Evolutionary conservation across 805 yeast genomes (phyloP).

Genomic region (Starmerella tilneyi): DNA sequence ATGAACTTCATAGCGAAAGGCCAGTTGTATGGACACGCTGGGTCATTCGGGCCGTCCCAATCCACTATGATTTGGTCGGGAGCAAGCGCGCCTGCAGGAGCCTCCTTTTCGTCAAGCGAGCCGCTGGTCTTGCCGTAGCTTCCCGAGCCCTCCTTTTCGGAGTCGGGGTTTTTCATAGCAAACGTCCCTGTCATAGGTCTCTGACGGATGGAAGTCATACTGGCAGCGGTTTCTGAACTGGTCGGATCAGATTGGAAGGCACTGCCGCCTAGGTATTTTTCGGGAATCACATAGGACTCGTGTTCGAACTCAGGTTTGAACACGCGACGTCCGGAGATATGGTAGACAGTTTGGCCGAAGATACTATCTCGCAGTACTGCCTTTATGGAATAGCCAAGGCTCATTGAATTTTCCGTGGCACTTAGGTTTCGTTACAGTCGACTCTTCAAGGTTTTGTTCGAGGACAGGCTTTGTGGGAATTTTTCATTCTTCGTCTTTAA

Average conservation of each 20-base stretch:
- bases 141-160: too few species aligned
- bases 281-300: constrained; percentile 1
- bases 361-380: background rate
- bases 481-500: too few species aligned
- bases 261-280: background rate
- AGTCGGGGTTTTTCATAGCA: too few species aligned
- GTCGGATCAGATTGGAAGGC: too few species aligned
- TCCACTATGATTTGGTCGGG: constrained; percentile 24
- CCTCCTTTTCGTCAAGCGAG: background rate
- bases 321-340: background rate
- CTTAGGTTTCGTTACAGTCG: background rate
- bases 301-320: constrained; percentile 1
- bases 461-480: too few species aligned
- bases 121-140: background rate
- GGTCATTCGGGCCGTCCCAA: constrained; percentile 31
- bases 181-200: too few species aligned
- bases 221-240: too few species aligned
- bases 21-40: constrained; percentile 49
- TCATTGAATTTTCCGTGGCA: too few species aligned
- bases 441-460: background rate
- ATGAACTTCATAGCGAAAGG: constrained; percentile 35
- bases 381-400: background rate
- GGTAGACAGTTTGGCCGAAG: background rate
- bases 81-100: background rate
- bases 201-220: too few species aligned